Percentiles rank a stretch among this genome's conserved stretches.
These are phyloP conservation scores for Ustulina deusta DNA, from an alignment of 2,329 filamentous ascomycete species.

Conservation along the genomic window DNA sequence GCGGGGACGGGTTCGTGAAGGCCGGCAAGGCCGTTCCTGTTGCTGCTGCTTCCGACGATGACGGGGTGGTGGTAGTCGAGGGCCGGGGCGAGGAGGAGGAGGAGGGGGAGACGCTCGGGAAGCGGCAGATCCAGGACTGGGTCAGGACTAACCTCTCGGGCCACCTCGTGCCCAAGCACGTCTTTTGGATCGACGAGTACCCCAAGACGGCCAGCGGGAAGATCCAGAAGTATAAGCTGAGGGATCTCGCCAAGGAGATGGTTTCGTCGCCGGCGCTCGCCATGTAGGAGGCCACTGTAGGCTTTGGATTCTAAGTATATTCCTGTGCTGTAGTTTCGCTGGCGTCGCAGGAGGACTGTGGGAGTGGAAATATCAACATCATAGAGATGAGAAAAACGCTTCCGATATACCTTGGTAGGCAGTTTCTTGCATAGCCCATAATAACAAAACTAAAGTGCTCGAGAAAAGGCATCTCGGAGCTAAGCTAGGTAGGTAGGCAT, in stretches of 20 bases:
- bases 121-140: slow-evolving; percentile 75
- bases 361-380: too few relatives aligned
- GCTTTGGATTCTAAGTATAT: not conserved
- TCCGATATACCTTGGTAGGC: too few relatives aligned
- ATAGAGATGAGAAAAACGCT: too few relatives aligned
- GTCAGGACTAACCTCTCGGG: slow-evolving; percentile 75
- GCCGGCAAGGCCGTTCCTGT: slow-evolving; percentile 42
- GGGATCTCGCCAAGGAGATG: slow-evolving; percentile 68
- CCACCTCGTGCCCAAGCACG: slow-evolving; percentile 86
- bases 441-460: too few relatives aligned
- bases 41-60: slow-evolving; percentile 18
- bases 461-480: too few relatives aligned
- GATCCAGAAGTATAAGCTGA: slow-evolving; percentile 92
- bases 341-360: too few relatives aligned
- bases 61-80: not conserved
- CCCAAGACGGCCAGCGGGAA: slow-evolving; percentile 97
- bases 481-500: too few relatives aligned
- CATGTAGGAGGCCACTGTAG: not conserved
- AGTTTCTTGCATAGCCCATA: too few relatives aligned
- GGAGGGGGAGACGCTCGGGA: slow-evolving; percentile 57
- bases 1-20: slow-evolving; percentile 41
- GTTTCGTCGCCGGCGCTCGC: not conserved
- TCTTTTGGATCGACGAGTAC: slow-evolving; percentile 89
- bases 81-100: slow-evolving; percentile 29
- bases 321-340: too few relatives aligned